phyloP scores from a whole-genome alignment of 163 green algal species.

The Botryococcus braunii region DNA sequence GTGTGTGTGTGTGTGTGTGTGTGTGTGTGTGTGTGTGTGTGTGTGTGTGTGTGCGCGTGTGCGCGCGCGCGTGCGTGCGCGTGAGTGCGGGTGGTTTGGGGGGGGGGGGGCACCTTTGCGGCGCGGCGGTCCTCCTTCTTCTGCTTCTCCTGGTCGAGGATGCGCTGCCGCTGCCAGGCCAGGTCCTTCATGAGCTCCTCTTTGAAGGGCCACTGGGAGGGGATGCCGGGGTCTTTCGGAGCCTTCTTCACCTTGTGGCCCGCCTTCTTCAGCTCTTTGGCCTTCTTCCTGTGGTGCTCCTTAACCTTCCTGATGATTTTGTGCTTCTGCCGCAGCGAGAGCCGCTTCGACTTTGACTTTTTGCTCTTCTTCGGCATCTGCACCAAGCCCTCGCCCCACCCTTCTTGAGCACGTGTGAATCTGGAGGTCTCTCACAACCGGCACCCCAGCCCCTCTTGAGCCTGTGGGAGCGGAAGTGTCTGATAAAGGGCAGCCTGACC shows the following conservation, averaged over 20 bases:
- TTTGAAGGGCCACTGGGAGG: constrained; percentile 89
- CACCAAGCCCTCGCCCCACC: too few relatives aligned
- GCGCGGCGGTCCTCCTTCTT: constrained; percentile 52
- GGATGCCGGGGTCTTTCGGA: constrained; percentile 89
- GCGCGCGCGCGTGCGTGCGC: too few relatives aligned
- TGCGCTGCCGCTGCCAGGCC: constrained; percentile 62
- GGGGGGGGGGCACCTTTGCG: too few relatives aligned
- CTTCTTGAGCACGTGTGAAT: too few relatives aligned
- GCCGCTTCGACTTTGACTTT: constrained; percentile 87
- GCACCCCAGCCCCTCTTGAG: too few relatives aligned
- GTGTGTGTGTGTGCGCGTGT: too few relatives aligned
- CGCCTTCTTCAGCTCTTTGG: constrained; percentile 76
- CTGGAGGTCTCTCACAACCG: too few relatives aligned
- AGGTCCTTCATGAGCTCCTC: constrained; percentile 91
- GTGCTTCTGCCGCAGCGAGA: constrained; percentile 89
- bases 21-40: too few relatives aligned
- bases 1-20: too few relatives aligned
- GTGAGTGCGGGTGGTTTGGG: too few relatives aligned
- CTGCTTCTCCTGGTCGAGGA: constrained; percentile 46
- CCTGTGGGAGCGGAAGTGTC: too few relatives aligned
- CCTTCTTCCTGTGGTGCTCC: constrained; percentile 89
- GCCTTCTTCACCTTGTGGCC: constrained; percentile 38
- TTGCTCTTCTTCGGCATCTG: constrained; percentile 86
- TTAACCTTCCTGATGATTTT: constrained; percentile 87
- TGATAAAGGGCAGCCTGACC: too few relatives aligned